These are phyloP conservation scores for Cafeteria roenbergensis DNA, from an alignment of 108 stramenopile species.

Conservation along the genomic window DNA sequence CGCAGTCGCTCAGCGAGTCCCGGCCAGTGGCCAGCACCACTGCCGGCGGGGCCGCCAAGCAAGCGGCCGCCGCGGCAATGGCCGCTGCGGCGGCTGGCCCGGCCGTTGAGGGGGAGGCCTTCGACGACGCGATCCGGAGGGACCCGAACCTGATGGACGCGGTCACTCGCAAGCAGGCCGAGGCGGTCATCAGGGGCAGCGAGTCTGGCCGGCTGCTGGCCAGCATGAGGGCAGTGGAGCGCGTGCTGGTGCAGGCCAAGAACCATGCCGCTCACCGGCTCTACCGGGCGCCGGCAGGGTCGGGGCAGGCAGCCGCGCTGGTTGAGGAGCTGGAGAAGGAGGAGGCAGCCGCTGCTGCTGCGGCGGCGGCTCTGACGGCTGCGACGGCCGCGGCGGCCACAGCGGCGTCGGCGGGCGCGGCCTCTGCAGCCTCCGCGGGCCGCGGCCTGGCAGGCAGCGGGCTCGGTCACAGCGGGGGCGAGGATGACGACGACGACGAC, in stretches of 20 bases:
- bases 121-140: background rate
- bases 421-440: background rate
- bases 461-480: background rate
- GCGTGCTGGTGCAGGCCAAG: background rate
- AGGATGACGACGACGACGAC: background rate
- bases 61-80: background rate
- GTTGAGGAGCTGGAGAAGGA: background rate
- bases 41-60: no score
- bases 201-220: background rate
- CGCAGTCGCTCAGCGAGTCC: background rate
- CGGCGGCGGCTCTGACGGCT: background rate
- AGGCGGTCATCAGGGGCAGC: background rate
- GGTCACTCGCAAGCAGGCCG: background rate
- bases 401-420: background rate
- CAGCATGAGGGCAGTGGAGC: background rate
- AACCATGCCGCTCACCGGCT: constrained; percentile 4
- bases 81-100: no score
- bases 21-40: background rate
- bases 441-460: background rate
- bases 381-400: background rate
- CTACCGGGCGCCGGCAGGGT: background rate
- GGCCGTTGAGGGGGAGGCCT: background rate
- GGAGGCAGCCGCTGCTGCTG: background rate
- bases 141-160: background rate
- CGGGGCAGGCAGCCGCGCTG: background rate